Evolutionary conservation across 371 early-diverging fungal species (phyloP).

Genomic region (Dipsacomyces acuminosporus): DNA sequence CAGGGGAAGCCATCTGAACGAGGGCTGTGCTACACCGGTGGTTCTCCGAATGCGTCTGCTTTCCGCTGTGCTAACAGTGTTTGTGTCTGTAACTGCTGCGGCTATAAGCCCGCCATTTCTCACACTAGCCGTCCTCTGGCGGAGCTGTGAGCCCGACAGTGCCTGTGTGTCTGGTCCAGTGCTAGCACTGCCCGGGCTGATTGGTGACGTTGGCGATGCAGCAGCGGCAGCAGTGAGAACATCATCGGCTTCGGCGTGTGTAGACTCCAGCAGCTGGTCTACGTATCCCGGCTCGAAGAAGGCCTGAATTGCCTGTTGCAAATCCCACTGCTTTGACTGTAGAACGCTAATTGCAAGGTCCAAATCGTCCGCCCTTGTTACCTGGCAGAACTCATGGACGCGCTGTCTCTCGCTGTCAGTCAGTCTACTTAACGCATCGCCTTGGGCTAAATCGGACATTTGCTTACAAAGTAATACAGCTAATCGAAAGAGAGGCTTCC

Average conservation of each 20-base stretch:
- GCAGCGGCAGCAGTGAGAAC: not conserved
- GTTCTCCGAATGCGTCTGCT: not conserved
- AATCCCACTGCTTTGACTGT: constrained; percentile 18
- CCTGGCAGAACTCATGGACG: constrained; percentile 28
- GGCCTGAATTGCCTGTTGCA: constrained; percentile 23
- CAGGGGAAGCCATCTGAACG: constrained; percentile 26
- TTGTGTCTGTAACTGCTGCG: not conserved
- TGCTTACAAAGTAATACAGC: too few relatives aligned
- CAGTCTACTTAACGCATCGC: not conserved
- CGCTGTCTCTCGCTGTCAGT: constrained; percentile 17
- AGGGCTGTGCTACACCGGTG: not conserved
- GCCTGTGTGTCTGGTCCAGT: too few relatives aligned
- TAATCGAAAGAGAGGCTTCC: too few relatives aligned
- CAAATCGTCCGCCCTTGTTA: constrained; percentile 20
- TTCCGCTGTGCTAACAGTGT: not conserved
- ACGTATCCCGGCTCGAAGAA: constrained; percentile 24
- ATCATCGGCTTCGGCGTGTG: not conserved
- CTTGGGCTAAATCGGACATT: too few relatives aligned
- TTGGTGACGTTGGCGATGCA: not conserved
- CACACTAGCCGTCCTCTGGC: not conserved
- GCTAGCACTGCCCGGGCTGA: too few relatives aligned
- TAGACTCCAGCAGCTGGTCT: not conserved
- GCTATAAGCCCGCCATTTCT: not conserved
- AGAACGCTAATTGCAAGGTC: constrained; percentile 16
- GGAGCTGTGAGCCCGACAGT: constrained; percentile 4